phyloP scores from a whole-genome alignment of 305 asterid species.

The Vinca major region DNA sequence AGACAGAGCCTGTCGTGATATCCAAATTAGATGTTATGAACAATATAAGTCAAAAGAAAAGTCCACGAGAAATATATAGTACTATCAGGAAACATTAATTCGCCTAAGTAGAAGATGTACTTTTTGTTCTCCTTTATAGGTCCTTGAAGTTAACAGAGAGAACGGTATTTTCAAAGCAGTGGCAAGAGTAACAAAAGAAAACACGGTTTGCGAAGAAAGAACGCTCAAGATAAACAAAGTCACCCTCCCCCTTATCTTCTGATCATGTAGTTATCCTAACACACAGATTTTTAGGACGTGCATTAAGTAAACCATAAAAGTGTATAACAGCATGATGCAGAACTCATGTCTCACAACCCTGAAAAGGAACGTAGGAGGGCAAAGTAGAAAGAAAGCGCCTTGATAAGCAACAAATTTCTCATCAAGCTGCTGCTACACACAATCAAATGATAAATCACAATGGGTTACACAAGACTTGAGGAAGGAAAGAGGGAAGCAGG shows the following conservation, averaged over 20 bases:
- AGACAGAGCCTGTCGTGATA: conserved; percentile 73
- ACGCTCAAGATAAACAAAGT: too few species aligned
- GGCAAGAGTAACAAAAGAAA: neutral
- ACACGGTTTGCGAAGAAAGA: neutral
- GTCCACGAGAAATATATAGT: conserved; percentile 6
- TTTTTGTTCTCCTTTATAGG: neutral
- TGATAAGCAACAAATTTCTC: neutral
- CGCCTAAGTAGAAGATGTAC: neutral
- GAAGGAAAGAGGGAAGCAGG: neutral
- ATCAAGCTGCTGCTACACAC: neutral
- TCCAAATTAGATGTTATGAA: conserved; percentile 17
- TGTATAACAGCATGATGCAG: neutral
- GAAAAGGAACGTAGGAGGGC: neutral
- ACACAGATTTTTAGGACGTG: neutral
- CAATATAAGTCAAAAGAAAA: neutral
- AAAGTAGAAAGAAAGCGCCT: neutral
- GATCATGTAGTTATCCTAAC: neutral
- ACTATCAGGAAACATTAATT: neutral
- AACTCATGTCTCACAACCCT: neutral
- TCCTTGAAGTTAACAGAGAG: neutral
- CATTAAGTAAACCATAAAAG: too few species aligned
- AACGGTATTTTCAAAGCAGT: too few species aligned
- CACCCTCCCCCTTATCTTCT: too few species aligned
- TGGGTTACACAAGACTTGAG: neutral
- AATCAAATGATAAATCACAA: neutral